These are phyloP conservation scores for Plasmodium knowlesi DNA, from an alignment of 169 alveolate genomes.

Conservation along the genomic window DNA sequence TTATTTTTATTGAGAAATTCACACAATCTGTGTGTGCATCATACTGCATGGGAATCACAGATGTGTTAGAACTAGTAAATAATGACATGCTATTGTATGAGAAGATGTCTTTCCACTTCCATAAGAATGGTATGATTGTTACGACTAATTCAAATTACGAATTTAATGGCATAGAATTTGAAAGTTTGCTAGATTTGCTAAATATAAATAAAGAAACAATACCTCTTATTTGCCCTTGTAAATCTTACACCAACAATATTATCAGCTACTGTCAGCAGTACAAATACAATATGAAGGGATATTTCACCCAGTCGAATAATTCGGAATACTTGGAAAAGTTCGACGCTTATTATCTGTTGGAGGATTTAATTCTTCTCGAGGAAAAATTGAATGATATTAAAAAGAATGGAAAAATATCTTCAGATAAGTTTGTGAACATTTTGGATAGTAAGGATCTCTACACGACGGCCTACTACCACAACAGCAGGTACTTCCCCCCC, in stretches of 20 bases:
- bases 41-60: constrained; percentile 55
- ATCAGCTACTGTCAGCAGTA: constrained; percentile 25
- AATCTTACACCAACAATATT: constrained; percentile 13
- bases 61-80: constrained; percentile 32
- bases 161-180: neutral
- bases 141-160: neutral
- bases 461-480: constrained; percentile 24
- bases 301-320: neutral
- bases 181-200: constrained; percentile 5
- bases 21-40: constrained; percentile 49
- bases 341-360: neutral
- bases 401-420: constrained; percentile 2
- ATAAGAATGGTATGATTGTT: constrained; percentile 11
- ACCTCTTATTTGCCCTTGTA: constrained; percentile 48
- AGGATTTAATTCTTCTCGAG: constrained; percentile 1
- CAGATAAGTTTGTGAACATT: neutral
- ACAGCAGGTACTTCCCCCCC: constrained; percentile 1
- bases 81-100: constrained; percentile 47
- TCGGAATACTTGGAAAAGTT: constrained; percentile 9
- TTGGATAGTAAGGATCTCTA: neutral
- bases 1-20: constrained; percentile 34
- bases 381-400: constrained; percentile 31
- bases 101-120: constrained; percentile 16
- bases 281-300: neutral
- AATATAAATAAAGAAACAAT: constrained; percentile 44